Percentiles rank a stretch among this genome's conserved stretches.
These are phyloP conservation scores for Cryptosporidium sp. DNA, from an alignment of 169 alveolate species.

Conservation along the genomic window DNA sequence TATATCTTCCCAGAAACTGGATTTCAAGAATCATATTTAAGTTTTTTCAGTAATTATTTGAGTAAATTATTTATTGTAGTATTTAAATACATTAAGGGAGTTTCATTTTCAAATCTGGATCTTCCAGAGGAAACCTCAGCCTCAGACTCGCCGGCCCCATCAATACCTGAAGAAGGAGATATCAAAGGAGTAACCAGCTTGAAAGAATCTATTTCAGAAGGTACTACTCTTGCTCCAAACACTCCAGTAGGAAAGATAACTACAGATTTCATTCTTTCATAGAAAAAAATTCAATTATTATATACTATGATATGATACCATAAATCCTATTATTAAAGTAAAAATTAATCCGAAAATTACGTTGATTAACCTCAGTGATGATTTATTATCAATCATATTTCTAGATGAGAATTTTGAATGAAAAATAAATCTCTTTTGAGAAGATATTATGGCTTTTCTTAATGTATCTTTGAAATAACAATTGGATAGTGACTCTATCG, in stretches of 20 bases:
- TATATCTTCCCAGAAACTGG: slow-evolving; percentile 50
- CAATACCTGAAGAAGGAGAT: slow-evolving; percentile 68
- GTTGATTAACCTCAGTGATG: background rate
- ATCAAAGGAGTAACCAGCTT: background rate
- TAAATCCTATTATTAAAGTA: background rate
- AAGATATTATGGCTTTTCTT: background rate
- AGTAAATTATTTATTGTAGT: background rate
- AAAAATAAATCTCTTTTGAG: background rate
- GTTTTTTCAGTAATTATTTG: background rate
- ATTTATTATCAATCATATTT: background rate
- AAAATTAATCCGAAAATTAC: background rate
- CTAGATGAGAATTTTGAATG: background rate
- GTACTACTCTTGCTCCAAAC: slow-evolving; percentile 48
- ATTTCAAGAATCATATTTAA: slow-evolving; percentile 49
- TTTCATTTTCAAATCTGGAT: too few relatives aligned
- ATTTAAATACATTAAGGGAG: too few relatives aligned
- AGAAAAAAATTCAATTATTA: background rate
- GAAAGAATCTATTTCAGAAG: slow-evolving; percentile 18
- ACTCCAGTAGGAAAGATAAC: slow-evolving; percentile 48
- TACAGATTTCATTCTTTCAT: background rate
- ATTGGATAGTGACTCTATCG: background rate
- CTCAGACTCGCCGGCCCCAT: slow-evolving; percentile 36
- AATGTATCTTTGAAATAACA: slow-evolving; percentile 5
- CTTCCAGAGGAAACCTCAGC: slow-evolving; percentile 9
- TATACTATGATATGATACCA: background rate